phyloP scores from a whole-genome alignment of 2,329 filamentous ascomycete species.

The Intubia oerlemansii region DNA sequence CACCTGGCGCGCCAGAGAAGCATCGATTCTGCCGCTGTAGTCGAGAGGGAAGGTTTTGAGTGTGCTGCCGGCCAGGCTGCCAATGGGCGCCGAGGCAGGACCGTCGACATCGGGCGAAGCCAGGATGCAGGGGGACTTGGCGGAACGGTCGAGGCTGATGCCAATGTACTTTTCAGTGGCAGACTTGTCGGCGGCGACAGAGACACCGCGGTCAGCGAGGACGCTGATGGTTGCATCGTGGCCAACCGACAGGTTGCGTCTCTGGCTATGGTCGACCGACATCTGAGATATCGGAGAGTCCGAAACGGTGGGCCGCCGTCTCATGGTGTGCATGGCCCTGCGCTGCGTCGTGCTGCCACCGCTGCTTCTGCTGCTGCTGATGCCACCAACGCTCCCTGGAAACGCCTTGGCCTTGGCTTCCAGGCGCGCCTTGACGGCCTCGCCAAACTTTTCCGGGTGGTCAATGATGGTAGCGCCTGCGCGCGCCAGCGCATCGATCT shows the following conservation, averaged over 20 bases:
- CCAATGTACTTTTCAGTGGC: conserved; percentile 30
- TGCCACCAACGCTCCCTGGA: too few species aligned
- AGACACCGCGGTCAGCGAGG: too few species aligned
- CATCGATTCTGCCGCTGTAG: conserved; percentile 26
- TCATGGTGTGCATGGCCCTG: too few species aligned
- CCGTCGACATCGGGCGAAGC: conserved; percentile 21
- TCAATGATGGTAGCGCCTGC: conserved; percentile 51
- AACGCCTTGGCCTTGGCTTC: conserved; percentile 9
- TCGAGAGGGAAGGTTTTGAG: conserved; percentile 36
- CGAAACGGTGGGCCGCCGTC: too few species aligned
- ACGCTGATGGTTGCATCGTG: too few species aligned
- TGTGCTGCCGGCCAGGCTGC: background rate
- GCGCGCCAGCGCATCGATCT: conserved; percentile 42
- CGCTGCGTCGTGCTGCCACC: too few species aligned
- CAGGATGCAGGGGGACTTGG: conserved; percentile 40
- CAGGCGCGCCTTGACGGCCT: conserved; percentile 41
- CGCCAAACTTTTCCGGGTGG: conserved; percentile 56
- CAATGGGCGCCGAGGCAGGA: background rate
- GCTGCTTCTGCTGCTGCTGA: too few species aligned
- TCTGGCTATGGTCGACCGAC: too few species aligned
- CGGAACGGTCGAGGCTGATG: conserved; percentile 42
- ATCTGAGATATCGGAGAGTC: too few species aligned
- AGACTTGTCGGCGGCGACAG: too few species aligned
- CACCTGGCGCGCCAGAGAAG: conserved; percentile 19
- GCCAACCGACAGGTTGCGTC: too few species aligned